Percentiles rank a stretch among this genome's conserved stretches.
Conservation (phyloP, 305 asterid genomes). For the Solanum chacoense region DNA sequence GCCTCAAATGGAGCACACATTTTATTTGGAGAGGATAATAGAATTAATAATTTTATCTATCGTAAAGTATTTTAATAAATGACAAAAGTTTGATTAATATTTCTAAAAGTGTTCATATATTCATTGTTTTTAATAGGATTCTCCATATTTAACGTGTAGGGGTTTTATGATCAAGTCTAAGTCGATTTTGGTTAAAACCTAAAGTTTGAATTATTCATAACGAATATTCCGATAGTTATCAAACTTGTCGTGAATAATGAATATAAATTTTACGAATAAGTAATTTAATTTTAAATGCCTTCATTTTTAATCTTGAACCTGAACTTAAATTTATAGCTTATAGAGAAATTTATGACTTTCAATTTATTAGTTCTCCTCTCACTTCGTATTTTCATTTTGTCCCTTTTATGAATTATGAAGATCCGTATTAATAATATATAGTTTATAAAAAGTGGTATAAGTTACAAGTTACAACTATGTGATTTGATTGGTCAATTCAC, state of each 20-base stretch:
- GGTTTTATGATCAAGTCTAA: not conserved
- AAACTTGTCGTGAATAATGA: not conserved
- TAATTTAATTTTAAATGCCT: not conserved
- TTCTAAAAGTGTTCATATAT: not conserved
- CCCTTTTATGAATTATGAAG: not conserved
- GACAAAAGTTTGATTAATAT: too few species aligned
- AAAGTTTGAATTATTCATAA: too few species aligned
- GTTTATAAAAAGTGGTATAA: not conserved
- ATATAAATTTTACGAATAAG: not conserved
- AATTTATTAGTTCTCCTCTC: too few species aligned
- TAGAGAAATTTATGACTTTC: not conserved
- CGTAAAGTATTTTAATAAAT: too few species aligned
- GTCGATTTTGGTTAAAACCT: too few species aligned
- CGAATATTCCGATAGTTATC: not conserved
- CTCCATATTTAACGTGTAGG: not conserved
- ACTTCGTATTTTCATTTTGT: not conserved
- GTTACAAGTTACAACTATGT: not conserved
- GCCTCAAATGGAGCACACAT: slow-evolving; percentile 14
- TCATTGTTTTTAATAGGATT: not conserved
- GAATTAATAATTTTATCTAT: too few species aligned
- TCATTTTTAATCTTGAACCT: not conserved
- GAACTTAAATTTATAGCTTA: not conserved
- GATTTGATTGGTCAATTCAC: not conserved
- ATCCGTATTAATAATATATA: not conserved
- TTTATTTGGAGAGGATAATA: not conserved